Conservation (phyloP, 768 basidiomycete species). For the Gelatoporia subvermispora region DNA sequence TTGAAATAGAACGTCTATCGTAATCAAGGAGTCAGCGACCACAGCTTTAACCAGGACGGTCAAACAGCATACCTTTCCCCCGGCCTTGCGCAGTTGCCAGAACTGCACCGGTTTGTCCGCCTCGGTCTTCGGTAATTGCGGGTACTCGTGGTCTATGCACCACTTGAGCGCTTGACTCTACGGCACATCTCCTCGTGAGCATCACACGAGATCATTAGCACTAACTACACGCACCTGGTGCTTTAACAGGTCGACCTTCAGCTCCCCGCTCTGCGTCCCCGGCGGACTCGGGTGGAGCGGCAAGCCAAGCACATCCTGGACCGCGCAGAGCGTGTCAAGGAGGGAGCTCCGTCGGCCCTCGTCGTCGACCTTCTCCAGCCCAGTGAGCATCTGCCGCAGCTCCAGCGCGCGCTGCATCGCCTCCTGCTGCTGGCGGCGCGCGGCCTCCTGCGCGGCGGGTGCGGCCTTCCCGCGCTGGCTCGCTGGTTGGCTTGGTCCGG, state of each 20-base stretch:
- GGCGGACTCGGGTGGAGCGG: conserved; percentile 73
- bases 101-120: conserved; percentile 80
- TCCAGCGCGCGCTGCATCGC: conserved; percentile 59
- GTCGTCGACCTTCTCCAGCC: conserved; percentile 73
- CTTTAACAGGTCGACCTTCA: conserved; percentile 70
- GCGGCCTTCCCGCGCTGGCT: conserved; percentile 22
- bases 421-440: conserved; percentile 45
- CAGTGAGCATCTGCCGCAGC: conserved; percentile 57
- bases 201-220: background rate
- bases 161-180: conserved; percentile 83
- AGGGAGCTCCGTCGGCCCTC: conserved; percentile 67
- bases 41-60: too few relatives aligned
- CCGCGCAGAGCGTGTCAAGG: conserved; percentile 62
- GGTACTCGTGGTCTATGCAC: conserved; percentile 81
- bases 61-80: conserved; percentile 50
- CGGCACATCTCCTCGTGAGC: background rate
- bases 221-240: conserved; percentile 62
- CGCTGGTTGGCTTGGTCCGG: background rate
- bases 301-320: conserved; percentile 66
- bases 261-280: conserved; percentile 55
- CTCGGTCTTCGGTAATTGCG: conserved; percentile 61
- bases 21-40: too few relatives aligned
- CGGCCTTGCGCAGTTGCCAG: conserved; percentile 68
- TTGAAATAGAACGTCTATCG: conserved; percentile 36
- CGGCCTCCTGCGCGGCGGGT: conserved; percentile 29